Evolutionary conservation across 225 moss, liverwort and hornwort species (phyloP).

Genomic region (Sphagnum contortum): DNA sequence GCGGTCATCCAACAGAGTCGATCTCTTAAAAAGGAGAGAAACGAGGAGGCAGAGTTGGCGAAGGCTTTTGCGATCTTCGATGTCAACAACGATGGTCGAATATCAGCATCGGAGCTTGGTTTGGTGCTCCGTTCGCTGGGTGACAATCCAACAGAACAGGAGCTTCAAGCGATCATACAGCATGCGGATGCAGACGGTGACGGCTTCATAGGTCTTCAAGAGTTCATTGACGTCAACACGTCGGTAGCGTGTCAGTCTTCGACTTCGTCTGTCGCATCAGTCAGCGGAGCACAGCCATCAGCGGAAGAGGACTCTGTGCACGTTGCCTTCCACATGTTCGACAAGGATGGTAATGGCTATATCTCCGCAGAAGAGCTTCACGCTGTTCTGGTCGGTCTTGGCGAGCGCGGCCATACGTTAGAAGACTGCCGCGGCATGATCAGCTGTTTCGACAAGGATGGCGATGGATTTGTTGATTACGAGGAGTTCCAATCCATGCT

Average conservation of each 20-base stretch:
- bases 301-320: constrained; percentile 16
- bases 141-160: constrained; percentile 16
- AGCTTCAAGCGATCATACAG: constrained; percentile 25
- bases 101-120: constrained; percentile 27
- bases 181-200: constrained; percentile 27
- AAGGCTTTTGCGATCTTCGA: constrained; percentile 40
- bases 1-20: background rate
- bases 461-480: constrained; percentile 39
- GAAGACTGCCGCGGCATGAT: constrained; percentile 45
- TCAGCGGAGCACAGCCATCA: constrained; percentile 5
- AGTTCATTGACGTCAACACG: constrained; percentile 30
- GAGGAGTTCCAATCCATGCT: constrained; percentile 25
- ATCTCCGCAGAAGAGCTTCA: constrained; percentile 39
- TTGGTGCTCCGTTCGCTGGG: constrained; percentile 28
- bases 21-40: background rate
- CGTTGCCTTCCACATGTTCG: constrained; percentile 32
- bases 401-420: constrained; percentile 16
- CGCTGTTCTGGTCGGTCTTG: constrained; percentile 25
- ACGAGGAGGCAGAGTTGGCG: constrained; percentile 17
- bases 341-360: constrained; percentile 37
- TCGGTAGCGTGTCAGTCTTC: no score
- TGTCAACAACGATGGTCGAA: constrained; percentile 34
- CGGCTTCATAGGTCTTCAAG: constrained; percentile 28
- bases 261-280: background rate
- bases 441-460: constrained; percentile 19